Evolutionary conservation across 169 alveolate genomes (phyloP).

Genomic region (Theileria sp.): DNA sequence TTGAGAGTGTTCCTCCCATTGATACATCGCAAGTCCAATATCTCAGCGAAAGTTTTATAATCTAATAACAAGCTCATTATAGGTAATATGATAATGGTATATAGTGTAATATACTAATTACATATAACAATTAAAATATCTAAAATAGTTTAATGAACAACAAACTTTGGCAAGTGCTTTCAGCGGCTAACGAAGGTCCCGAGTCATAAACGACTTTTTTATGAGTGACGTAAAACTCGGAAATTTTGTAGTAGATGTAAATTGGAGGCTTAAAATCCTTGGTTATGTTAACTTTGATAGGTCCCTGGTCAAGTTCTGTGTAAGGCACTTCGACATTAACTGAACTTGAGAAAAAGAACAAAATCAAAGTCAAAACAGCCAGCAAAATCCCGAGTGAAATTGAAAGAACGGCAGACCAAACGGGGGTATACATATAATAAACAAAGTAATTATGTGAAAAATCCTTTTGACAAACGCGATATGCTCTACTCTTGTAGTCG

Average conservation of each 20-base stretch:
- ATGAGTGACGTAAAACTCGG: constrained; percentile 59
- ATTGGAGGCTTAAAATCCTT: constrained; percentile 44
- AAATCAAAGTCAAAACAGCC: constrained; percentile 12
- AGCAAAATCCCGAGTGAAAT: constrained; percentile 33
- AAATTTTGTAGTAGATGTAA: constrained; percentile 48
- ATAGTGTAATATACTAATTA: background rate
- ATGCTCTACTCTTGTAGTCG: constrained; percentile 29
- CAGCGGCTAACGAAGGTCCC: constrained; percentile 20
- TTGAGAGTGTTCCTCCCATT: constrained; percentile 58
- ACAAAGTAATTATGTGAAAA: constrained; percentile 34
- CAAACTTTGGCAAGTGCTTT: constrained; percentile 44
- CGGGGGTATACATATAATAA: constrained; percentile 53
- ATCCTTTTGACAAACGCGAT: constrained; percentile 51
- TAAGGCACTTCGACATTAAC: constrained; percentile 37
- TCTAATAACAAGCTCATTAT: constrained; percentile 10
- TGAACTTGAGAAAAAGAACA: constrained; percentile 31
- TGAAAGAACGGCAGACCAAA: constrained; percentile 25
- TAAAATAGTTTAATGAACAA: background rate
- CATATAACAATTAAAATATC: background rate
- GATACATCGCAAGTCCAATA: constrained; percentile 58
- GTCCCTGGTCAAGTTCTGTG: constrained; percentile 29
- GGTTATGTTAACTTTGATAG: constrained; percentile 24
- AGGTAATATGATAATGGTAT: background rate
- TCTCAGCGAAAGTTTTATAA: constrained; percentile 44
- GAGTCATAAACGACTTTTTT: constrained; percentile 61